Conservation (phyloP, 257 asterid genomes). For the Oldenlandia corymbosa region DNA sequence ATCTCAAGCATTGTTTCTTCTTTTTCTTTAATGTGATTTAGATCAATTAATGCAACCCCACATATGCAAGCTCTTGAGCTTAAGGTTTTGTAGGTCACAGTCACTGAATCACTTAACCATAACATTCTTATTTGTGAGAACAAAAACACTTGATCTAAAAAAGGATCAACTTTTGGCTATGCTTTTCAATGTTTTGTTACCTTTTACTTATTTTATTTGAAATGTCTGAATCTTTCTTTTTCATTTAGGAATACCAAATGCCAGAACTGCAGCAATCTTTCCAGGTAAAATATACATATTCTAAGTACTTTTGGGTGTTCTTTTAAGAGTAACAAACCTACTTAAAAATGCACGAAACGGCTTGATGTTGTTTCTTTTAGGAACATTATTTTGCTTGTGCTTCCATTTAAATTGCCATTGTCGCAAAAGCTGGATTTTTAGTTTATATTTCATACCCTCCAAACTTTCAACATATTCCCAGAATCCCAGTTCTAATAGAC, state of each 20-base stretch:
- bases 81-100: no score
- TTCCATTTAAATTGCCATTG: neutral
- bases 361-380: constrained; percentile 21
- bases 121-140: no score
- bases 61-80: neutral
- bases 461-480: no score
- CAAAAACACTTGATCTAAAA: no score
- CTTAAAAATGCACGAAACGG: constrained; percentile 16
- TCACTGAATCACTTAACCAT: no score
- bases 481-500: no score
- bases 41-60: no score
- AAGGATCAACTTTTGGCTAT: constrained; percentile 24
- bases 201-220: constrained; percentile 5
- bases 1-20: constrained; percentile 33
- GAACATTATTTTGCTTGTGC: constrained; percentile 15
- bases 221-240: neutral
- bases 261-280: constrained; percentile 8
- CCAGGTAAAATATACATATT: constrained; percentile 9
- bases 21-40: constrained; percentile 7
- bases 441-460: neutral
- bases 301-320: neutral
- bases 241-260: constrained; percentile 6
- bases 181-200: constrained; percentile 20
- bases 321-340: neutral
- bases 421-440: neutral